These are phyloP conservation scores for Fusarium marasasianum DNA, from an alignment of 2,329 filamentous ascomycete genomes.

Conservation along the genomic window DNA sequence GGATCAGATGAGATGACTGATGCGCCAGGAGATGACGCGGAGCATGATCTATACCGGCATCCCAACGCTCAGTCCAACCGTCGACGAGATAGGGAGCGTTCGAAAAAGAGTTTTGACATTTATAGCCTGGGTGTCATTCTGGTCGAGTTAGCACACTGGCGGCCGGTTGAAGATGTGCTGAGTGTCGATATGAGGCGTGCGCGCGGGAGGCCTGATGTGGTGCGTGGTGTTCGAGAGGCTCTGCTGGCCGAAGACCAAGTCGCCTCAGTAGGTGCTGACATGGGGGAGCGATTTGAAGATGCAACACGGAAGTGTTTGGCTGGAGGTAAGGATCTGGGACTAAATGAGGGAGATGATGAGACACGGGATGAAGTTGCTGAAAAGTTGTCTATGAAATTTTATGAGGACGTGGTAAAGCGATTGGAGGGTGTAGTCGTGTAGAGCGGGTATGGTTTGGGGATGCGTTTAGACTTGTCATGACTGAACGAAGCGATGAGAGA, in stretches of 20 bases:
- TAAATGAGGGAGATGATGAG: slow-evolving; percentile 52
- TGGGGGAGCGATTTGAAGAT: slow-evolving; percentile 53
- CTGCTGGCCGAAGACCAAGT: slow-evolving; percentile 46
- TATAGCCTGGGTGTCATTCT: slow-evolving; percentile 63
- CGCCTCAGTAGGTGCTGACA: slow-evolving; percentile 48
- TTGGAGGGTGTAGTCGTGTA: slow-evolving; percentile 51
- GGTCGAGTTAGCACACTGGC: slow-evolving; percentile 64
- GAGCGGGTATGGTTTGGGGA: not conserved
- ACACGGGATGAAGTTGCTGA: slow-evolving; percentile 52
- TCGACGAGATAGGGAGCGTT: slow-evolving; percentile 47
- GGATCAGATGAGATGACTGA: slow-evolving; percentile 61
- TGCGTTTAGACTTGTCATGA: not conserved
- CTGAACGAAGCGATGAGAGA: not conserved
- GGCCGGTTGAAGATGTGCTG: slow-evolving; percentile 55
- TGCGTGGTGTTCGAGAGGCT: slow-evolving; percentile 48
- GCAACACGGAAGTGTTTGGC: slow-evolving; percentile 50
- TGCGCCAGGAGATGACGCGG: slow-evolving; percentile 54
- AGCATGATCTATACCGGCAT: slow-evolving; percentile 62
- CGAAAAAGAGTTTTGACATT: slow-evolving; percentile 61
- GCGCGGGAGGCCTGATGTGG: slow-evolving; percentile 50
- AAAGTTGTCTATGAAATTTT: slow-evolving; percentile 52
- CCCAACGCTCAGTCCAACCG: slow-evolving; percentile 53
- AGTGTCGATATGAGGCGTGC: slow-evolving; percentile 49
- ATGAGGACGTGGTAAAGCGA: slow-evolving; percentile 56
- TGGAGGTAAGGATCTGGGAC: slow-evolving; percentile 50